Evolutionary conservation across 805 yeast species (phyloP), one percentile per base, ranked within the genome.

Genomic region (Ogataea kodamae): DNA sequence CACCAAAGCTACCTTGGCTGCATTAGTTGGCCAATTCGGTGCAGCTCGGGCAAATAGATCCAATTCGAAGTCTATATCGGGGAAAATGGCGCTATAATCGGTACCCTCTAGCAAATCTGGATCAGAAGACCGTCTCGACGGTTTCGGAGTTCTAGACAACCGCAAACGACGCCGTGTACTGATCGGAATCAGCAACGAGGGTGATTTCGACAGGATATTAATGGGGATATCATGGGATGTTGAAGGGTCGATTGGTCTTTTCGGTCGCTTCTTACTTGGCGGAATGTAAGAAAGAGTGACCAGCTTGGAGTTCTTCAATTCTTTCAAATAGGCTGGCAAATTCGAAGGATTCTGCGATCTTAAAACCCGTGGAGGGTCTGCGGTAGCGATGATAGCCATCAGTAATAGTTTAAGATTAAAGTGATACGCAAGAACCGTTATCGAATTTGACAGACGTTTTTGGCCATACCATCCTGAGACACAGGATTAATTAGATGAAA

Each of bases 201-300:
- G 45, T 2, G 45, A 41, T 15, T 21, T 33, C 5, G 33, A 19
- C 9, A 37, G 21, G 10, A 41, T 28, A 22, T 28, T 37, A 23
- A 37, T 21, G 11, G 45, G 45, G 6, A 33, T 41, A 5, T 37
- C 42, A 17, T 31, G 13, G 3, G 39, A 11, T 4, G 25, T 21
- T 5, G 28, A 24, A 3, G 37, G 26, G 7, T 33, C 37, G 9
- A 33, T 26, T 12, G 30, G 35, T 24, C 22, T 18, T 18, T 31
- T 27, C 16, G 18, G 23, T 19, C 18, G 28, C 13, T 17, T 19
- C 18, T 33, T 36, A 11, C 11, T 24, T 13, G 20, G 39, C 4
- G 53, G 53, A 11, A 50, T 47, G 33, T 39, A 46, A 3, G 55
- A 50, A 9, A 48, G 38, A 4, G 53, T 50, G 16, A 50, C 53